These are phyloP conservation scores for Aspergillus sparsus DNA, from an alignment of 495 filamentous ascomycete species.

Conservation along the genomic window DNA sequence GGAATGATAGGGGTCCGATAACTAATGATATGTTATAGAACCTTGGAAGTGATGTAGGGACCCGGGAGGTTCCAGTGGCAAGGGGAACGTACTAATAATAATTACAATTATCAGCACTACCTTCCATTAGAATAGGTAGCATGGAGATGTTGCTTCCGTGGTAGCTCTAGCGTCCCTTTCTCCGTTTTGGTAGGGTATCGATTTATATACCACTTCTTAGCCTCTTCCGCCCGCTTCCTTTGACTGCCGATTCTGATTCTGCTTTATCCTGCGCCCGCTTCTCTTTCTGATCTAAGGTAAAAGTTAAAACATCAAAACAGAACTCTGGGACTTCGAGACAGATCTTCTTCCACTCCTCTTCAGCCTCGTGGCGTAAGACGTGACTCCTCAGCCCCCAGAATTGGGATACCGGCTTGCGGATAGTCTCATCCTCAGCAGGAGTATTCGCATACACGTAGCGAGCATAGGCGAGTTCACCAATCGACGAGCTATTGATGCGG, in stretches of 20 bases:
- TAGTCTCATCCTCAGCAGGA: constrained; percentile 62
- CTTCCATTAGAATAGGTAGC: no score
- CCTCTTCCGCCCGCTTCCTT: constrained; percentile 37
- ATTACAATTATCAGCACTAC: no score
- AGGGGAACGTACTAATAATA: no score
- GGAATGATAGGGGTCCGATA: no score
- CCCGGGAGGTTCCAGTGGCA: no score
- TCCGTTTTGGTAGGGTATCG: not conserved
- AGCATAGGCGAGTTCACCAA: constrained; percentile 86
- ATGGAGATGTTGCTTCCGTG: no score
- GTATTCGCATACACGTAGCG: constrained; percentile 87
- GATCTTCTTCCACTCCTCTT: constrained; percentile 75
- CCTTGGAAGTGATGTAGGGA: no score
- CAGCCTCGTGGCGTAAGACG: constrained; percentile 77
- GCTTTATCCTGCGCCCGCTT: constrained; percentile 41
- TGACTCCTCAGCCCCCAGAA: constrained; percentile 87
- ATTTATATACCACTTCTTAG: constrained; percentile 34
- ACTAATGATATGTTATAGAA: no score
- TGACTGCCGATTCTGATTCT: constrained; percentile 33
- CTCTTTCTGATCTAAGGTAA: constrained; percentile 67
- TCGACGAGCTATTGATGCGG: constrained; percentile 77
- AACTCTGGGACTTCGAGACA: constrained; percentile 91
- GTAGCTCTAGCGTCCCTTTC: no score
- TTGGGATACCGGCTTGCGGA: constrained; percentile 80
- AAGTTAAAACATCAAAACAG: constrained; percentile 79